These are phyloP conservation scores for Colletotrichum sp. DNA, from an alignment of 2,329 filamentous ascomycete genomes.

Conservation along the genomic window DNA sequence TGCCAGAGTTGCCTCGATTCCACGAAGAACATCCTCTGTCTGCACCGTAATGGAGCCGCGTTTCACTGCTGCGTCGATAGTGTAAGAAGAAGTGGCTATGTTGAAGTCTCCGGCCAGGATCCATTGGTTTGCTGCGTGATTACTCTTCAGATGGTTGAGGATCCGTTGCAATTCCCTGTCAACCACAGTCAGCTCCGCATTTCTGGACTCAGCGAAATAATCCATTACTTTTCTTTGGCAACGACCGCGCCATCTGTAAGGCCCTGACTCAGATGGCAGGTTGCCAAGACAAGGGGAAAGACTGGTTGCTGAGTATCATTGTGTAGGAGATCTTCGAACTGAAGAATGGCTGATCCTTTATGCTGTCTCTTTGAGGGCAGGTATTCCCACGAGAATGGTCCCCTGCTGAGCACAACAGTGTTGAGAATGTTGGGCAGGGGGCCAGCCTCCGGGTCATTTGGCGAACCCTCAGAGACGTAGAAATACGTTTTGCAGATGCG, in stretches of 20 bases:
- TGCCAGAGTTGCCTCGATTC: slow-evolving; percentile 51
- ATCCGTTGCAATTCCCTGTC: slow-evolving; percentile 56
- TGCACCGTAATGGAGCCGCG: slow-evolving; percentile 58
- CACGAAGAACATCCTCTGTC: slow-evolving; percentile 46
- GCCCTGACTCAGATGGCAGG: slow-evolving; percentile 67
- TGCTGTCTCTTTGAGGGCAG: slow-evolving; percentile 60
- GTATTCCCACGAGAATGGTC: slow-evolving; percentile 60
- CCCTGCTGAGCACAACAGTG: slow-evolving; percentile 62
- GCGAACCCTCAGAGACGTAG: slow-evolving; percentile 63
- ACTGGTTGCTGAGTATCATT: slow-evolving; percentile 27
- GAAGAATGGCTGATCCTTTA: slow-evolving; percentile 46
- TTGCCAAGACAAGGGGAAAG: slow-evolving; percentile 54
- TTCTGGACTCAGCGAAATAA: too few species aligned
- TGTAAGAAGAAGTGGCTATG: slow-evolving; percentile 62
- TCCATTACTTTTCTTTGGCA: slow-evolving; percentile 48
- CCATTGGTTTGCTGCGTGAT: slow-evolving; percentile 52
- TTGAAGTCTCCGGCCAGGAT: slow-evolving; percentile 71
- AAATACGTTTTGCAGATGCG: slow-evolving; percentile 54
- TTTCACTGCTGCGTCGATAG: slow-evolving; percentile 57
- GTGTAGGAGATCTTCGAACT: slow-evolving; percentile 36
- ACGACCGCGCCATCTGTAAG: slow-evolving; percentile 63
- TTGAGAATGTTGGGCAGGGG: slow-evolving; percentile 67
- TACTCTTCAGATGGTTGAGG: slow-evolving; percentile 45
- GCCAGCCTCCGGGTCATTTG: slow-evolving; percentile 53
- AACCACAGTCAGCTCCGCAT: neutral